Evolutionary conservation across 257 asterid species (phyloP), one percentile per base, ranked within the genome.

Genomic region (Nyctanthes arbortristis): DNA sequence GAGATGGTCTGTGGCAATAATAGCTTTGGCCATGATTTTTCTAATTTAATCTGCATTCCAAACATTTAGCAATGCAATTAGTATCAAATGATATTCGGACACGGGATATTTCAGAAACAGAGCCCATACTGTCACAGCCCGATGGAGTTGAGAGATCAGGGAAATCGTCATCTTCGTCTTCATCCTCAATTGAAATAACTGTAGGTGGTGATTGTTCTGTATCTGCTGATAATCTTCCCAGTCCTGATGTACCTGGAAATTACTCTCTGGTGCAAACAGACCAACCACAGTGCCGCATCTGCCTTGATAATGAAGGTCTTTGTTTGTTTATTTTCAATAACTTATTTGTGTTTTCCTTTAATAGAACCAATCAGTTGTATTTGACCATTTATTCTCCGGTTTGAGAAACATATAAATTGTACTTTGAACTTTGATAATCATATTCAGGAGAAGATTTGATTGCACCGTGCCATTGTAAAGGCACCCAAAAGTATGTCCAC

Each of bases 391-490:
- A 67, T 63, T 16, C 18, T 43, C 5, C n/a, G 31, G 31, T 45
- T 58, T 65, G 29, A 33, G 45, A 36, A 34, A 11, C 8, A 12
- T 27, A 22, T 12, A 36, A 11, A n/a, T n/a, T n/a, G n/a, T n/a
- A 27, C 40, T 70, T 73, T 63, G 65, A 22, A 39, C 55, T 72
- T 72, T 63, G 68, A 52, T 73, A 22, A 33, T 34, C 40, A 30
- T 75, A 71, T 67, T 63, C 91, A 93, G 99, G 96, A 61, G 97
- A 86, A 71, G 99, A 94, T 78, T 75, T 94, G 81, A 91, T 94
- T 86, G 97, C 99, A 61, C 99, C 99, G 27, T 94, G 99, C 79
- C 93, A 89, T 72, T 94, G 99, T 79, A 94, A 88, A 80, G 99
- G 99, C 73, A 94, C 99, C 72, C 99, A 94, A 77, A 94, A 94